A percentile compares a stretch with the other conserved stretches of the same genome.
phyloP scores from a whole-genome alignment of 257 asterid species.

The Nicotiana tomentosiformis region DNA sequence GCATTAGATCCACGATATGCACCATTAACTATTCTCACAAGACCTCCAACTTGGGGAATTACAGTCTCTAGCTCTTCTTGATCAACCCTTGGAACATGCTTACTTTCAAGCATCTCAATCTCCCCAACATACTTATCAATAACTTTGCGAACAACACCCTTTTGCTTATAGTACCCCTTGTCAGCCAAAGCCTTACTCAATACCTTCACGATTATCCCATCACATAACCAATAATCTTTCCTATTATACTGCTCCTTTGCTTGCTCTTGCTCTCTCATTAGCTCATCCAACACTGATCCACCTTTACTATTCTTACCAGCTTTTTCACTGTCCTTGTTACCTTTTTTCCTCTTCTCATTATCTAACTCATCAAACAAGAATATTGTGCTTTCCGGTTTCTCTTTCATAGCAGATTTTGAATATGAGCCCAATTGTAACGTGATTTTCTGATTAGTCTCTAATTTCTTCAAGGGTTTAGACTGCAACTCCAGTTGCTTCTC shows the following conservation, averaged over 20 bases:
- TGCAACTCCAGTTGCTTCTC: constrained; percentile 25
- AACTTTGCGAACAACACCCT: constrained; percentile 68
- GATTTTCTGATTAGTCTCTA: constrained; percentile 55
- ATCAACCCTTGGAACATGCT: constrained; percentile 81
- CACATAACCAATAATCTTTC: constrained; percentile 89
- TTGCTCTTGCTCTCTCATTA: constrained; percentile 84
- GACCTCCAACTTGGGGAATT: constrained; percentile 90
- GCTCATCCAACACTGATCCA: constrained; percentile 55
- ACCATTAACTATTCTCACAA: constrained; percentile 80
- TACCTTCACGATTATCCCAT: constrained; percentile 81
- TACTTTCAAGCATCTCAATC: constrained; percentile 86
- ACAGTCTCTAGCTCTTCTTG: constrained; percentile 95
- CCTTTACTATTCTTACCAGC: constrained; percentile 9
- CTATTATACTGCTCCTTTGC: constrained; percentile 71
- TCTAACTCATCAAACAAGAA: constrained; percentile 50
- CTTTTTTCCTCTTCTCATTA: constrained; percentile 30
- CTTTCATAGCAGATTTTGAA: constrained; percentile 31
- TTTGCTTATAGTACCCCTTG: constrained; percentile 85
- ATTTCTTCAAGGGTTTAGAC: constrained; percentile 37
- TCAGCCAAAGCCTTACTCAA: constrained; percentile 81
- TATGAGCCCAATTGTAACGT: constrained; percentile 47
- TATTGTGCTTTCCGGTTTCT: constrained; percentile 39
- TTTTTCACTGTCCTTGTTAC: constrained; percentile 25
- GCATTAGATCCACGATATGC: constrained; percentile 80
- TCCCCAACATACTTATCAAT: constrained; percentile 81